These are phyloP conservation scores for Quercus gilva DNA, from an alignment of 306 rosid species.

Conservation along the genomic window DNA sequence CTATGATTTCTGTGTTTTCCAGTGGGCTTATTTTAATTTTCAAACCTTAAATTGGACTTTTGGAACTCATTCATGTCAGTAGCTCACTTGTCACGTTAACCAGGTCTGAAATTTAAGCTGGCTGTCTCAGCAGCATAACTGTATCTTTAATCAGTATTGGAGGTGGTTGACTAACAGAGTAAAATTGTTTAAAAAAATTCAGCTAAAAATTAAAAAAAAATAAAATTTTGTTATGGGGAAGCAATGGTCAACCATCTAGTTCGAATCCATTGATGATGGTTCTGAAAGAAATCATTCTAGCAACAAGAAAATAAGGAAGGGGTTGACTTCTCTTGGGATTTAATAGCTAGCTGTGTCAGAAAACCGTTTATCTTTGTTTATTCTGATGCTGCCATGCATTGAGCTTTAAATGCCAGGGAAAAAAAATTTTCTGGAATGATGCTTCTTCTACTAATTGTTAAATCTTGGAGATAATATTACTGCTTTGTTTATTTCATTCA, in stretches of 20 bases:
- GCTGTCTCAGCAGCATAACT: too few relatives aligned
- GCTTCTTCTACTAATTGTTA: background rate
- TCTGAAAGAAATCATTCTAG: background rate
- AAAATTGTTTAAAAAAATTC: background rate
- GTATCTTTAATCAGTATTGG: background rate
- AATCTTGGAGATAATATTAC: background rate
- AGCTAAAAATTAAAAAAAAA: too few relatives aligned
- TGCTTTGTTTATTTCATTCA: background rate
- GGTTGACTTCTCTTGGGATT: slow-evolving; percentile 4
- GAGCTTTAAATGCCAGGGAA: background rate
- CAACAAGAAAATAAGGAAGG: background rate
- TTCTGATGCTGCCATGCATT: background rate
- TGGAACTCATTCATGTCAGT: background rate
- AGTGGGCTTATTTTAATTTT: background rate
- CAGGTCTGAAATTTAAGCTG: too few relatives aligned
- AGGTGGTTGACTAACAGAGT: slow-evolving; percentile 15
- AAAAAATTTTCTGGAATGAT: background rate
- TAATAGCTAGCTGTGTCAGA: slow-evolving; percentile 3
- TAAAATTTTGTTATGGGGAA: background rate
- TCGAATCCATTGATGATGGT: background rate
- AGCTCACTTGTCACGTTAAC: background rate
- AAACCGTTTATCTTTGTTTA: slow-evolving; percentile 12
- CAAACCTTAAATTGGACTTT: background rate
- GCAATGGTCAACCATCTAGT: background rate
- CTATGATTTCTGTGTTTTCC: background rate